These are phyloP conservation scores for Aspergillus hortae DNA, from an alignment of 2,329 filamentous ascomycete genomes.

Conservation along the genomic window DNA sequence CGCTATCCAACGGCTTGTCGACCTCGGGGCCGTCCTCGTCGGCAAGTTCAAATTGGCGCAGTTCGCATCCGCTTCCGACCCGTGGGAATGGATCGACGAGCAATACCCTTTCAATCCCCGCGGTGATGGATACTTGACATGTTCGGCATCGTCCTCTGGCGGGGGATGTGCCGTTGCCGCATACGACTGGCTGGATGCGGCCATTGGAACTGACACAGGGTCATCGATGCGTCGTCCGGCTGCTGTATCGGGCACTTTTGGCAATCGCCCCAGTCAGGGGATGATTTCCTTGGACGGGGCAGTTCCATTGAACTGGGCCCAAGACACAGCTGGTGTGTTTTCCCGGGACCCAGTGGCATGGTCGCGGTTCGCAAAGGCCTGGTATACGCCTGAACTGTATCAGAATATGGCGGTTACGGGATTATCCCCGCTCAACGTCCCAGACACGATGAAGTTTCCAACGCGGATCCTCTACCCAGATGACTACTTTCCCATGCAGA, in stretches of 20 bases:
- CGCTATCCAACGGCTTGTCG: conserved; percentile 30
- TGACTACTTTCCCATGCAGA: conserved; percentile 17
- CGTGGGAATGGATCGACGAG: conserved; percentile 20
- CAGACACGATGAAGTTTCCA: conserved; percentile 9
- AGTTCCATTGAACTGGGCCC: conserved; percentile 37
- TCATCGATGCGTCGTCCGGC: conserved; percentile 48
- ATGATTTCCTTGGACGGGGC: conserved; percentile 41
- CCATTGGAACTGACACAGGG: conserved; percentile 42
- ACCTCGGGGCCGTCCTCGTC: conserved; percentile 31
- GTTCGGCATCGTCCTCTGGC: conserved; percentile 30
- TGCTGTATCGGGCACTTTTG: conserved; percentile 42
- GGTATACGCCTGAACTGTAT: conserved; percentile 9
- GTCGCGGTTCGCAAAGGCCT: conserved; percentile 10
- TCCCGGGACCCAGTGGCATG: conserved; percentile 23
- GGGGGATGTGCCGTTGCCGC: conserved; percentile 32
- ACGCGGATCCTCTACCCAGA: conserved; percentile 14
- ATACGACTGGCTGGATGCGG: conserved; percentile 41
- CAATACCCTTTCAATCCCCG: conserved; percentile 36
- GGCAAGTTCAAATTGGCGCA: conserved; percentile 35
- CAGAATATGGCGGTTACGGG: conserved; percentile 6
- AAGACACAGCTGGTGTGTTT: conserved; percentile 46
- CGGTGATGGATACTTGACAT: conserved; percentile 34
- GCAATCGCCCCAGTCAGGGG: conserved; percentile 43
- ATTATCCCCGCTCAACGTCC: conserved; percentile 1
- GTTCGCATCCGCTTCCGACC: conserved; percentile 29